Evolutionary conservation across 768 basidiomycete species (phyloP).

Genomic region (Porphyrellus cyaneotinctus): DNA sequence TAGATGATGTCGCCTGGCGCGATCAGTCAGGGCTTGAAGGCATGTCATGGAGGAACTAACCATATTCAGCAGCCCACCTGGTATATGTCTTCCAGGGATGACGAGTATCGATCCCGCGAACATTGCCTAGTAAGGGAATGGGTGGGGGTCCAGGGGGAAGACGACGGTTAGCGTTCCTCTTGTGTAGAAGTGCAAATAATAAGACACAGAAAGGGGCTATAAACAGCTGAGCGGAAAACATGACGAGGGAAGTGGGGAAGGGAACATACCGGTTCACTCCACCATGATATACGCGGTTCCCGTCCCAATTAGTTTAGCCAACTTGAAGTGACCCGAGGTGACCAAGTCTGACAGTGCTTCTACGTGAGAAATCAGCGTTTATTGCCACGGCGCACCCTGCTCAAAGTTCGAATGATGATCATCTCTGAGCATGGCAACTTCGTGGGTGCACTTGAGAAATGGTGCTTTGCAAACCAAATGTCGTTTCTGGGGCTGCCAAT

Average conservation of each 20-base stretch:
- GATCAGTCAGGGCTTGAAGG: background rate
- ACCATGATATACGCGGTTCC: constrained; percentile 1
- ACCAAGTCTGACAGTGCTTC: background rate
- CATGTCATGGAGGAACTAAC: constrained; percentile 1
- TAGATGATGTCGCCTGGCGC: constrained; percentile 21
- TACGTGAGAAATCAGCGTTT: too few relatives aligned
- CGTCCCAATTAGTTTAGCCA: background rate
- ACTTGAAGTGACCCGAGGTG: too few relatives aligned
- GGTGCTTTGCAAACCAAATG: too few relatives aligned
- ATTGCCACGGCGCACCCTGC: too few relatives aligned
- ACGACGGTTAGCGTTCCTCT: constrained; percentile 2
- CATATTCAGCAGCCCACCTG: constrained; percentile 19
- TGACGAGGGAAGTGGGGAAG: background rate
- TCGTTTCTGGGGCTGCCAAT: too few relatives aligned
- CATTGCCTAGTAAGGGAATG: constrained; percentile 20
- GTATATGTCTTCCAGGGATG: constrained; percentile 24
- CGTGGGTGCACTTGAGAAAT: too few relatives aligned
- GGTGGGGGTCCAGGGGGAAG: constrained; percentile 24
- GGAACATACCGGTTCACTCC: background rate
- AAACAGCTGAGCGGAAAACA: constrained; percentile 1
- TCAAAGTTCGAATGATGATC: background rate
- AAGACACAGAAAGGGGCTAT: constrained; percentile 8
- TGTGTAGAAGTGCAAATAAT: constrained; percentile 8
- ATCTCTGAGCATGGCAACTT: too few relatives aligned
- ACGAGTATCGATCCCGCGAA: constrained; percentile 13